These are phyloP conservation scores for Saccharomycopsis crataegensis DNA, from an alignment of 1,139 yeast genomes.

Conservation along the genomic window DNA sequence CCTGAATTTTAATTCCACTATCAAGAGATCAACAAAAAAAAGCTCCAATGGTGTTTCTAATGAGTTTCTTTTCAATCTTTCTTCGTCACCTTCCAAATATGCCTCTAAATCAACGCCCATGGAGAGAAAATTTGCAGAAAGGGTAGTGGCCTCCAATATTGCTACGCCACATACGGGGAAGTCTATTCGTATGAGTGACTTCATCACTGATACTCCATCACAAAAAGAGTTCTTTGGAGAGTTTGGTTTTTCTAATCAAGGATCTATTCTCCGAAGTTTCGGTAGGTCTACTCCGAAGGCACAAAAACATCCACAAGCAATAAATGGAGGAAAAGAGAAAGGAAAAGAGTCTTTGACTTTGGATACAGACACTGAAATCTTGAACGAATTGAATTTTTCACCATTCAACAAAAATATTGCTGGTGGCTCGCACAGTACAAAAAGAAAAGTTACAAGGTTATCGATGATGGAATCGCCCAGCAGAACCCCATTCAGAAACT, in stretches of 20 bases:
- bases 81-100: neutral
- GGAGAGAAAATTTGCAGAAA: neutral
- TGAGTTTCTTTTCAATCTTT: neutral
- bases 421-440: neutral
- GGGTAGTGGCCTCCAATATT: neutral
- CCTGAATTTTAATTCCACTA: constrained; percentile 1
- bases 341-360: neutral
- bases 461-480: neutral
- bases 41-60: neutral
- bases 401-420: neutral
- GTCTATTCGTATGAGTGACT: constrained; percentile 7
- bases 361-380: neutral
- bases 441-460: neutral
- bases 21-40: neutral
- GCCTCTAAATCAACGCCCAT: neutral
- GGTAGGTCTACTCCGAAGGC: neutral
- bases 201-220: constrained; percentile 10
- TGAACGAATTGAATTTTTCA: neutral
- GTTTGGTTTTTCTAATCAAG: neutral
- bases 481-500: neutral
- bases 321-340: neutral
- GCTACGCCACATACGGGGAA: constrained; percentile 9
- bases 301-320: neutral
- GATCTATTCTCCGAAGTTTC: constrained; percentile 1
- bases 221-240: constrained; percentile 3